Conservation (phyloP, 495 filamentous ascomycete species). For the Podospora fimiseda region DNA sequence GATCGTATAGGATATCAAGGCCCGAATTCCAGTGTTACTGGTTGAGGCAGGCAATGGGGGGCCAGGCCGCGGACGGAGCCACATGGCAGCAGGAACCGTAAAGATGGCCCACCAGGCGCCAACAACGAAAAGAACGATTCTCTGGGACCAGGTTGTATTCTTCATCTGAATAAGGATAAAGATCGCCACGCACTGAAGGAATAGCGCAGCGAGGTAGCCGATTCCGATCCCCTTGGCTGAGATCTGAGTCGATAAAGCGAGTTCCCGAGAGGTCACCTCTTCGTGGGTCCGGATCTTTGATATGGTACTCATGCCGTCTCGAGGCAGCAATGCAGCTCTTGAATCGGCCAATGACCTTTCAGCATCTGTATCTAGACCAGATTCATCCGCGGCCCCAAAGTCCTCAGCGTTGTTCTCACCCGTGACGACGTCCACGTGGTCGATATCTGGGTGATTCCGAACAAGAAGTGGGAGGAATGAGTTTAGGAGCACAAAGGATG, state of each 20-base stretch:
- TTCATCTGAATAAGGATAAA: constrained; percentile 59
- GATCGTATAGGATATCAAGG: constrained; percentile 55
- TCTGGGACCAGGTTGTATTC: constrained; percentile 71
- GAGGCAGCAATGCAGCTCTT: constrained; percentile 40
- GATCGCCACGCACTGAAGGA: constrained; percentile 72
- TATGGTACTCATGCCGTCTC: constrained; percentile 26
- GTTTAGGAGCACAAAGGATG: constrained; percentile 79
- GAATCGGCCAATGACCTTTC: constrained; percentile 28
- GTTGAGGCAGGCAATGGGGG: constrained; percentile 57
- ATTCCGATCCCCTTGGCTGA: constrained; percentile 87
- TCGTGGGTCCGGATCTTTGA: constrained; percentile 31
- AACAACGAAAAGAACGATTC: constrained; percentile 77
- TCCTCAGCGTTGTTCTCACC: not conserved
- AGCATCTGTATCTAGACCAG: constrained; percentile 8
- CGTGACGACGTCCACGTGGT: constrained; percentile 18
- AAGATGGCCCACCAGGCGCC: constrained; percentile 95
- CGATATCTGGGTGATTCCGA: constrained; percentile 60
- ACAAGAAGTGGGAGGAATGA: constrained; percentile 78
- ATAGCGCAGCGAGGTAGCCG: constrained; percentile 77
- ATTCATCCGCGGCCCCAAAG: constrained; percentile 5
- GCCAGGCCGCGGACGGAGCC: constrained; percentile 85
- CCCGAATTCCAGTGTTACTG: constrained; percentile 22
- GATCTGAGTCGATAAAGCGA: constrained; percentile 74
- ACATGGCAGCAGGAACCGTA: constrained; percentile 80
- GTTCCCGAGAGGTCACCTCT: constrained; percentile 54